Base-by-base conservation (phyloP, 2,329 filamentous ascomycete genomes). In the Mycocentrospora acerina region DNA sequence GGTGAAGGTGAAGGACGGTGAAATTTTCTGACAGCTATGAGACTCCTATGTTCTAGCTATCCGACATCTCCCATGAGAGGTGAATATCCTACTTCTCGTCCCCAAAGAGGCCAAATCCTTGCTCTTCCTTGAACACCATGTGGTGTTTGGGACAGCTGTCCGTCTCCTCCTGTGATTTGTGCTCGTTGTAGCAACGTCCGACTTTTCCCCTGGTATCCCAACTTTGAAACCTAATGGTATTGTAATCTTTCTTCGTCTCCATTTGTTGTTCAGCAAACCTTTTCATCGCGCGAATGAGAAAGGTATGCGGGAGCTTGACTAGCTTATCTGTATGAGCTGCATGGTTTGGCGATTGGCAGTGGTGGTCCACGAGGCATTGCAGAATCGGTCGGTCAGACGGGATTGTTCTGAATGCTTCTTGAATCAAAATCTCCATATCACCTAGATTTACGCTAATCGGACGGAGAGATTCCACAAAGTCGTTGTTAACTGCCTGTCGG, bases 1-100 rank as follows among this genome's bases (percentile, higher is more conserved):
- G 29, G 43, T 36, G 42, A 48, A 46, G 42, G 50, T 46, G 42
- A 51, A n/a, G 47, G 46, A 44, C 27, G 15, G 15, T 22, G 13
- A 17, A 8, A 25, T 19, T 8, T 7, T 32, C 36, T 32, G 19
- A 26, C 30, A 36, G 40, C 3, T 28, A 24, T 33, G 22, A 24
- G 30, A 37, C 33, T 24, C n/a, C n/a, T 24, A 33, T 22, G 13
- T 24, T 34, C 24, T 13, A 29, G 22, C n/a, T n/a, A n/a, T n/a
- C n/a, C n/a, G n/a, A n/a, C n/a, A n/a, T n/a, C n/a, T n/a, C n/a
- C n/a, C n/a, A n/a, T n/a, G n/a, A n/a, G n/a, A n/a, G n/a, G n/a
- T n/a, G n/a, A n/a, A n/a, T n/a, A n/a, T n/a, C n/a, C n/a, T n/a
- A n/a, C n/a, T n/a, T n/a, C n/a, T n/a, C n/a, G n/a, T 35, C 28